phyloP scores from a whole-genome alignment of 1,139 yeast species.

The Ogataea hybrid region DNA sequence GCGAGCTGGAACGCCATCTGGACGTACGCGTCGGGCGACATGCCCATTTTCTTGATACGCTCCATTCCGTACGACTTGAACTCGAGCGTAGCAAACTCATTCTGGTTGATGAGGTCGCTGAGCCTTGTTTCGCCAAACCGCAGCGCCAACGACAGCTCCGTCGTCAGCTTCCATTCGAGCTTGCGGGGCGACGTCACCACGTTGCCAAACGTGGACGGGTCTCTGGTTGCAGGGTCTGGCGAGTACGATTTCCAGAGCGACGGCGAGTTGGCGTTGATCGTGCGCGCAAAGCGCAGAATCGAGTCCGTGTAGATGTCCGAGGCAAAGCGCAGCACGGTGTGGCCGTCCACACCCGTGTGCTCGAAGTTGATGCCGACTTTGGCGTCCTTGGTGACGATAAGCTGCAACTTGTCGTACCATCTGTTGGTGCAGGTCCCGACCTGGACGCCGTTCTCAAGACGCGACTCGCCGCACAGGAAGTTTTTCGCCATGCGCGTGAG shows the following conservation, averaged over 20 bases:
- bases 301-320: constrained; percentile 91
- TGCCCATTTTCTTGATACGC: constrained; percentile 78
- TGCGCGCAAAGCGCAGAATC: constrained; percentile 78
- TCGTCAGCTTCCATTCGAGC: constrained; percentile 83
- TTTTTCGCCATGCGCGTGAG: constrained; percentile 72
- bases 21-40: constrained; percentile 91
- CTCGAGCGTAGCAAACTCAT: constrained; percentile 81
- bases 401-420: constrained; percentile 92
- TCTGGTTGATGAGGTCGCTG: constrained; percentile 84
- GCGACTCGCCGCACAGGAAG: constrained; percentile 85
- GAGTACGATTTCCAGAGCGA: constrained; percentile 62
- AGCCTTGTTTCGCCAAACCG: constrained; percentile 90
- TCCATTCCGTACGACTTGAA: constrained; percentile 75
- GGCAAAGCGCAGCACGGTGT: constrained; percentile 84
- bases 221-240: constrained; percentile 44
- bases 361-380: constrained; percentile 93
- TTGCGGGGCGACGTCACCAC: constrained; percentile 66
- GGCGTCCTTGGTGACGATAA: constrained; percentile 84
- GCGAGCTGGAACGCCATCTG: constrained; percentile 96
- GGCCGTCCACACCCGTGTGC: constrained; percentile 96
- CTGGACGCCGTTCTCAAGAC: constrained; percentile 78
- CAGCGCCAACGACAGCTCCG: constrained; percentile 72
- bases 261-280: constrained; percentile 80
- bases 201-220: constrained; percentile 40
- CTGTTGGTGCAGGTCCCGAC: constrained; percentile 93